A percentile compares a stretch with the other conserved stretches of the same genome.
Evolutionary conservation across 805 yeast species (phyloP).

Genomic region (Candida coquimbonensis): DNA sequence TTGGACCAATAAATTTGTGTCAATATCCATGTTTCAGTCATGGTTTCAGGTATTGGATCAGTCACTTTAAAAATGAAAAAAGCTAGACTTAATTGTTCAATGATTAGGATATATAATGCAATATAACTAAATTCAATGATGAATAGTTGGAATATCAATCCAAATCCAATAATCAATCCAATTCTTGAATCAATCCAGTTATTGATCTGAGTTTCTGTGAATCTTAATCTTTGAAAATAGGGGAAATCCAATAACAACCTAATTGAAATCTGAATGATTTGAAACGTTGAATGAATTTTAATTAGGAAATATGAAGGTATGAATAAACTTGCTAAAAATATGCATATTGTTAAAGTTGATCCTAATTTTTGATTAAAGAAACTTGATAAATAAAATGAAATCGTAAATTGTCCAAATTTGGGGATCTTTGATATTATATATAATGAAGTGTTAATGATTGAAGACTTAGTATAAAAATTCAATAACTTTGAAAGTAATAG

Average conservation of each 20-base stretch:
- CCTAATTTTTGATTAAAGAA: constrained; percentile 10
- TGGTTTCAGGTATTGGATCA: constrained; percentile 14
- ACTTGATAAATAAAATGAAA: constrained; percentile 6
- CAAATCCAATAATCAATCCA: constrained; percentile 15
- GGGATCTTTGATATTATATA: neutral
- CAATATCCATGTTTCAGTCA: constrained; percentile 14
- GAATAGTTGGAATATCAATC: constrained; percentile 7
- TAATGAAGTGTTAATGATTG: neutral
- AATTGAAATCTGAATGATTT: constrained; percentile 7
- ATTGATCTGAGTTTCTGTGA: constrained; percentile 8
- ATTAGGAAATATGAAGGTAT: constrained; percentile 6
- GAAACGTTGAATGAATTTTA: constrained; percentile 2
- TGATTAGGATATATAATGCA: constrained; percentile 7
- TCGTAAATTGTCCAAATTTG: neutral
- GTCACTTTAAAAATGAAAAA: constrained; percentile 12
- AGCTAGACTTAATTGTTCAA: constrained; percentile 14
- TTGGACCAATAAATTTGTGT: constrained; percentile 14
- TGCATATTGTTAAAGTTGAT: constrained; percentile 2
- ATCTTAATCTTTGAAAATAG: constrained; percentile 14
- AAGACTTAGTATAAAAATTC: neutral
- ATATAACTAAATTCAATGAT: constrained; percentile 6
- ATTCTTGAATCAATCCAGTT: constrained; percentile 17
- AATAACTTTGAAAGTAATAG: neutral
- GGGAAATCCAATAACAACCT: constrained; percentile 7
- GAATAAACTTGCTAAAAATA: constrained; percentile 7